Percentiles rank a stretch among this genome's conserved stretches.
These are phyloP conservation scores for Kazachstania martiniae DNA, from an alignment of 805 yeast species.

Conservation along the genomic window DNA sequence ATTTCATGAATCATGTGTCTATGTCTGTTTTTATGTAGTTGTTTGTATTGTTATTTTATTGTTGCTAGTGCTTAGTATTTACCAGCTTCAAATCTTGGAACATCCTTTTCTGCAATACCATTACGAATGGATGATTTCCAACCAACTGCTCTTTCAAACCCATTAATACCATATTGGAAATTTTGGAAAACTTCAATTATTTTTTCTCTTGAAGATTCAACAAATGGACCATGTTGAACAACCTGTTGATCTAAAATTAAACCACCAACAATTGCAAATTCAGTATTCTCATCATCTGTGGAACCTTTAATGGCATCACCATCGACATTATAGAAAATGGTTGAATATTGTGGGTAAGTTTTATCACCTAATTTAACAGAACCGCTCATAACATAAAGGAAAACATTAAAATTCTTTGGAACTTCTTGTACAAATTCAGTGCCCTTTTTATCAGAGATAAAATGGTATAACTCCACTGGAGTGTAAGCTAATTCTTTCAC, in stretches of 20 bases:
- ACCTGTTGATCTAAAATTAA: conserved; percentile 60
- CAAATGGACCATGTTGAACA: conserved; percentile 89
- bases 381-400: conserved; percentile 60
- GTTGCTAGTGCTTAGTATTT: too few species aligned
- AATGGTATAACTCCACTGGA: conserved; percentile 67
- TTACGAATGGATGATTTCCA: conserved; percentile 39
- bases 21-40: too few species aligned
- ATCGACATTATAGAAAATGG: conserved; percentile 56
- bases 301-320: conserved; percentile 54
- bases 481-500: conserved; percentile 69
- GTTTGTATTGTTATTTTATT: too few species aligned
- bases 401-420: conserved; percentile 52
- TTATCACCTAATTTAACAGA: conserved; percentile 38
- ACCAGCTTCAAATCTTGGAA: conserved; percentile 5
- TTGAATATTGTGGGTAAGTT: conserved; percentile 34
- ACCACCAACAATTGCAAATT: conserved; percentile 71
- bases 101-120: conserved; percentile 22
- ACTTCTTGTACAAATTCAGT: conserved; percentile 44
- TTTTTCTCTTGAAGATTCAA: conserved; percentile 55
- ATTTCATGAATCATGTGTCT: too few species aligned
- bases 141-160: conserved; percentile 53
- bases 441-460: conserved; percentile 54
- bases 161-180: conserved; percentile 58
- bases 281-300: conserved; percentile 35
- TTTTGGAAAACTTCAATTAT: conserved; percentile 62